Evolutionary conservation across 768 basidiomycete species (phyloP).

Genomic region (Termitomyces sp.): DNA sequence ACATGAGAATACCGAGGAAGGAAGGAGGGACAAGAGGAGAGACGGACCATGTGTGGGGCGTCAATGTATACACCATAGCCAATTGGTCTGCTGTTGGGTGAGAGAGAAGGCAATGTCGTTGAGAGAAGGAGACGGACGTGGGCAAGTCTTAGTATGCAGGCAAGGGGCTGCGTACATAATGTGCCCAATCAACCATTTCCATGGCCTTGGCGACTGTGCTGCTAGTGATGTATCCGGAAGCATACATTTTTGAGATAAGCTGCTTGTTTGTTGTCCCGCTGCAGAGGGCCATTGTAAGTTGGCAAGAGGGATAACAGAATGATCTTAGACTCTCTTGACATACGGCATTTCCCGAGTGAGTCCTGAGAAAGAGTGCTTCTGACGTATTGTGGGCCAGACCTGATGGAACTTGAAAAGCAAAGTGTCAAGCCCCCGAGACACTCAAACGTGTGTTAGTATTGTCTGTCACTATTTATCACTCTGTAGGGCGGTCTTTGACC

Average conservation of each 20-base stretch:
- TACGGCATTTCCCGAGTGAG: not conserved
- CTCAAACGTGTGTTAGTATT: too few species aligned
- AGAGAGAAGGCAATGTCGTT: not conserved
- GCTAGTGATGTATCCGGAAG: conserved; percentile 48
- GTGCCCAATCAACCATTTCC: conserved; percentile 62
- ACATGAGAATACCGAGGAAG: not conserved
- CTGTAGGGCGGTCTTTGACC: too few species aligned
- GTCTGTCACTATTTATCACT: too few species aligned
- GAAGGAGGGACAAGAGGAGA: not conserved
- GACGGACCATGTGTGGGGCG: conserved; percentile 90
- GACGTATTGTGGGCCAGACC: not conserved
- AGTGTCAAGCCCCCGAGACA: not conserved
- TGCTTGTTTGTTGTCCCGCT: conserved; percentile 67
- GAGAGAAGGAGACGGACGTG: conserved; percentile 37
- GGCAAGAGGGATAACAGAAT: not conserved
- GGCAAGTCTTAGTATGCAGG: conserved; percentile 77
- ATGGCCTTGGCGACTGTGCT: conserved; percentile 61
- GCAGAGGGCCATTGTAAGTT: conserved; percentile 68
- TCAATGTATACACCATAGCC: conserved; percentile 89
- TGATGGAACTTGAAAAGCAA: too few species aligned
- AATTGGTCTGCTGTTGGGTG: conserved; percentile 46
- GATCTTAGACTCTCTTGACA: not conserved
- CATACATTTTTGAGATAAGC: conserved; percentile 63
- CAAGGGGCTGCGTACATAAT: conserved; percentile 45
- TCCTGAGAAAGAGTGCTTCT: too few species aligned